These are phyloP conservation scores for Buddleja alternifolia DNA, from an alignment of 257 asterid genomes.

Conservation along the genomic window DNA sequence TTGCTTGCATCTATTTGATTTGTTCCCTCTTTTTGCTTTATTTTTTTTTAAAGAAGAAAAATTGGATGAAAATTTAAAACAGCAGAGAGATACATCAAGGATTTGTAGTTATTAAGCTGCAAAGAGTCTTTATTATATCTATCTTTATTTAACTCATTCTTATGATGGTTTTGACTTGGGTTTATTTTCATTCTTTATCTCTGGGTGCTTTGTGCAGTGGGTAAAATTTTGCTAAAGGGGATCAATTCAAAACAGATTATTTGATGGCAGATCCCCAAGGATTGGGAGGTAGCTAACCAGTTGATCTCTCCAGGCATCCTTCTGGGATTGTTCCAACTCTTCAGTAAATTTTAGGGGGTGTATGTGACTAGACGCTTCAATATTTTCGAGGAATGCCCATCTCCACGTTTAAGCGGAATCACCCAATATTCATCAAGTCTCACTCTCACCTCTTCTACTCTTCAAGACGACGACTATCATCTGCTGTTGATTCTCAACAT, in stretches of 20 bases:
- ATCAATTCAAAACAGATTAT: conserved; percentile 28
- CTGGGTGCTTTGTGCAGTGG: conserved; percentile 6
- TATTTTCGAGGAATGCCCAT: conserved; percentile 67
- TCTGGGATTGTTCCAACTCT: conserved; percentile 92
- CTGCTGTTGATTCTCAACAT: too few species aligned
- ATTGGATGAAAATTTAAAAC: neutral
- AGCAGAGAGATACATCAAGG: neutral
- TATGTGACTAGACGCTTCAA: too few species aligned
- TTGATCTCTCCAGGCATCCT: conserved; percentile 77
- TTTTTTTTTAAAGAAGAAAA: neutral
- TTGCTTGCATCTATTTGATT: neutral
- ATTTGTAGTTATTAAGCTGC: neutral
- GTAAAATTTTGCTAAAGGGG: neutral
- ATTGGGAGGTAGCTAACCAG: conserved; percentile 74
- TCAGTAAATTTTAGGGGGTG: too few species aligned
- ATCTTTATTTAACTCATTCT: conserved; percentile 3
- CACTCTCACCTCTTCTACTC: conserved; percentile 39
- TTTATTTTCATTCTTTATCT: conserved; percentile 7
- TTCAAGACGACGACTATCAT: too few species aligned
- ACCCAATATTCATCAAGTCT: conserved; percentile 41
- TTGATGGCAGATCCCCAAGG: conserved; percentile 83
- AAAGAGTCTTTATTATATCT: neutral
- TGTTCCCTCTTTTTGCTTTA: neutral
- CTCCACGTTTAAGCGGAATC: conserved; percentile 38
- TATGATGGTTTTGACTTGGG: conserved; percentile 12